Evolutionary conservation across 2,329 filamentous ascomycete genomes (phyloP).

Genomic region (Westerdykella sp.): DNA sequence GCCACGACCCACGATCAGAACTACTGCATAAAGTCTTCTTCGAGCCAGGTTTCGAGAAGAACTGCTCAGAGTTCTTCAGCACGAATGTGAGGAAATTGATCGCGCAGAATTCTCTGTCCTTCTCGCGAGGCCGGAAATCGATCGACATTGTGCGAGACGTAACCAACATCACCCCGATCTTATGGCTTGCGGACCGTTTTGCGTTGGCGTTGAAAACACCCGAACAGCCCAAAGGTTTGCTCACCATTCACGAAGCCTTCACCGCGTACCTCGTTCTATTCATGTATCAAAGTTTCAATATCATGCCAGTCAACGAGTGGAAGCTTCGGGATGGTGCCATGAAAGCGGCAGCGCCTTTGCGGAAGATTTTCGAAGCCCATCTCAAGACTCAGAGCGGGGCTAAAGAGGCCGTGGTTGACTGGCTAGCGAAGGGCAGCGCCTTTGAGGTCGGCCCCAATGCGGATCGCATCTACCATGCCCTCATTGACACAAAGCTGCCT

Average conservation of each 20-base stretch:
- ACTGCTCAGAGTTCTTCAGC: slow-evolving; percentile 42
- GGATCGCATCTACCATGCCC: slow-evolving; percentile 47
- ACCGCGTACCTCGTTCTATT: slow-evolving; percentile 42
- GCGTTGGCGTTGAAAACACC: slow-evolving; percentile 61
- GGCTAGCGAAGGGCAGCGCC: slow-evolving; percentile 44
- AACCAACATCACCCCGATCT: slow-evolving; percentile 59
- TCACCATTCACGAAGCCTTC: slow-evolving; percentile 45
- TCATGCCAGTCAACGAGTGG: slow-evolving; percentile 46
- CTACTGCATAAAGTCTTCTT: slow-evolving; percentile 44
- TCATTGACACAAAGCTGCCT: slow-evolving; percentile 43
- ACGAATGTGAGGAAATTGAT: slow-evolving; percentile 42
- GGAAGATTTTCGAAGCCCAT: slow-evolving; percentile 41
- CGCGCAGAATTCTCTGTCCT: slow-evolving; percentile 43
- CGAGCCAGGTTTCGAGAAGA: slow-evolving; percentile 41
- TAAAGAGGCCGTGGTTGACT: slow-evolving; percentile 42
- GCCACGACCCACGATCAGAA: slow-evolving; percentile 36
- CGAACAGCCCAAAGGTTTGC: slow-evolving; percentile 52
- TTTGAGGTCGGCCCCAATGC: slow-evolving; percentile 47
- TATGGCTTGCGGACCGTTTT: slow-evolving; percentile 59
- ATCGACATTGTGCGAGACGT: slow-evolving; percentile 58
- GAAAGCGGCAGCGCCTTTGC: slow-evolving; percentile 36
- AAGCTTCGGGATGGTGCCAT: slow-evolving; percentile 42
- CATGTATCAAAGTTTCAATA: slow-evolving; percentile 51
- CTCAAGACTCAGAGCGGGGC: slow-evolving; percentile 42
- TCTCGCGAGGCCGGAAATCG: slow-evolving; percentile 40